Evolutionary conservation across 2,329 filamentous ascomycete species (phyloP).

Genomic region (Simplicillium sp.): DNA sequence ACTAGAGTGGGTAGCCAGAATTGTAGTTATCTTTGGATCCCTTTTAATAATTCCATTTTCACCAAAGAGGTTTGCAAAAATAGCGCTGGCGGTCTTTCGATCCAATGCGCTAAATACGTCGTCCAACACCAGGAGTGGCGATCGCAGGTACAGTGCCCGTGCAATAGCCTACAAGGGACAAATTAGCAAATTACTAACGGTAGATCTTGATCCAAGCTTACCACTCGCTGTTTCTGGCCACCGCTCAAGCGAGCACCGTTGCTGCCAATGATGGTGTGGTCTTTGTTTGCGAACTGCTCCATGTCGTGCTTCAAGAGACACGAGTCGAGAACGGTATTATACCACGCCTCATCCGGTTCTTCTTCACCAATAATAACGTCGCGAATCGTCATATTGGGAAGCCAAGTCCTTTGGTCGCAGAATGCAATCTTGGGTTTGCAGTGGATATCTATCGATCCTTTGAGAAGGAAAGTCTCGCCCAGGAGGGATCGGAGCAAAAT

Average conservation of each 20-base stretch:
- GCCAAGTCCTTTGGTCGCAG: slow-evolving; percentile 13
- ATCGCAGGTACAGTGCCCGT: slow-evolving; percentile 12
- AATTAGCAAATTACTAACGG: not conserved
- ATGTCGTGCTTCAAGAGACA: slow-evolving; percentile 11
- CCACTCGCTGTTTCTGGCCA: slow-evolving; percentile 15
- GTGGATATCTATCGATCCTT: not conserved
- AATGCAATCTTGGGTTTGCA: slow-evolving; percentile 9
- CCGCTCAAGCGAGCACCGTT: slow-evolving; percentile 13
- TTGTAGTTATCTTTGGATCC: slow-evolving; percentile 11
- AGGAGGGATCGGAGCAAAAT: slow-evolving; percentile 10
- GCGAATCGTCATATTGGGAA: slow-evolving; percentile 10
- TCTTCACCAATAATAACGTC: slow-evolving; percentile 12
- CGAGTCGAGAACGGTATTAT: slow-evolving; percentile 8
- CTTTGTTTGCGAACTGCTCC: slow-evolving; percentile 9
- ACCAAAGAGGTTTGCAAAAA: slow-evolving; percentile 24
- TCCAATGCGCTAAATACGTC: slow-evolving; percentile 24
- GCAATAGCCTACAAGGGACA: slow-evolving; percentile 10
- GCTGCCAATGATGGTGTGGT: slow-evolving; percentile 11
- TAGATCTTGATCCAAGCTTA: slow-evolving; percentile 2
- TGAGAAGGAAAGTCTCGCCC: slow-evolving; percentile 7
- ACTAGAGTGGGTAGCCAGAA: slow-evolving; percentile 17
- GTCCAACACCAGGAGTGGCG: slow-evolving; percentile 16
- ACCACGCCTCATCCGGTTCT: slow-evolving; percentile 9
- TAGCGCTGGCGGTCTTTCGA: slow-evolving; percentile 22
- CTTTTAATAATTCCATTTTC: slow-evolving; percentile 15